Percentiles rank a stretch among this genome's conserved stretches.
Evolutionary conservation across 2,329 filamentous ascomycete genomes (phyloP).

Genomic region (Pseudovirgaria hyperparasitica): DNA sequence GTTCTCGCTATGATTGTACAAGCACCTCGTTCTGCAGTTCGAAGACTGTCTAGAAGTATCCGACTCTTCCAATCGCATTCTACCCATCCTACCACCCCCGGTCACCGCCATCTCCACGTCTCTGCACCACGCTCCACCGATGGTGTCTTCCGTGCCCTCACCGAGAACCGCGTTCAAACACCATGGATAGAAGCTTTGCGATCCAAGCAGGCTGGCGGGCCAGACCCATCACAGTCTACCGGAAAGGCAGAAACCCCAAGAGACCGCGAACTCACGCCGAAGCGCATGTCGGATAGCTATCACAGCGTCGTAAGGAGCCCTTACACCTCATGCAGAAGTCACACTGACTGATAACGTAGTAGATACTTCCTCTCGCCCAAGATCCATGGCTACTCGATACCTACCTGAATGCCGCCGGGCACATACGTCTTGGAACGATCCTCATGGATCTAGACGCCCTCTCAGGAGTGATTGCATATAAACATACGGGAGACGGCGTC

Average conservation of each 20-base stretch:
- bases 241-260: constrained; percentile 21
- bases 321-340: constrained; percentile 1
- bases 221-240: constrained; percentile 16
- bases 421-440: constrained; percentile 58
- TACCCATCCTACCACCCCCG: constrained; percentile 1
- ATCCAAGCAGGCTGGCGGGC: constrained; percentile 31
- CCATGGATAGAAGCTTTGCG: constrained; percentile 56
- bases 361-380: constrained; percentile 55
- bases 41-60: too few species aligned
- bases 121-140: constrained; percentile 29
- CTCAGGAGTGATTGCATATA: constrained; percentile 65
- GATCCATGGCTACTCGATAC: constrained; percentile 69
- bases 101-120: constrained; percentile 13
- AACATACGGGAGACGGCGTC: constrained; percentile 52
- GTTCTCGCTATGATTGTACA: too few species aligned
- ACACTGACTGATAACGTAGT: constrained; percentile 15
- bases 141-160: constrained; percentile 47
- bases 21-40: too few species aligned
- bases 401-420: constrained; percentile 64
- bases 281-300: constrained; percentile 59
- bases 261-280: constrained; percentile 48
- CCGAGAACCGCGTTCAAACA: constrained; percentile 36
- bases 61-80: not conserved
- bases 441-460: constrained; percentile 73
- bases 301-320: constrained; percentile 45